These are phyloP conservation scores for Cruciata laevipes DNA, from an alignment of 257 asterid genomes.

Conservation along the genomic window DNA sequence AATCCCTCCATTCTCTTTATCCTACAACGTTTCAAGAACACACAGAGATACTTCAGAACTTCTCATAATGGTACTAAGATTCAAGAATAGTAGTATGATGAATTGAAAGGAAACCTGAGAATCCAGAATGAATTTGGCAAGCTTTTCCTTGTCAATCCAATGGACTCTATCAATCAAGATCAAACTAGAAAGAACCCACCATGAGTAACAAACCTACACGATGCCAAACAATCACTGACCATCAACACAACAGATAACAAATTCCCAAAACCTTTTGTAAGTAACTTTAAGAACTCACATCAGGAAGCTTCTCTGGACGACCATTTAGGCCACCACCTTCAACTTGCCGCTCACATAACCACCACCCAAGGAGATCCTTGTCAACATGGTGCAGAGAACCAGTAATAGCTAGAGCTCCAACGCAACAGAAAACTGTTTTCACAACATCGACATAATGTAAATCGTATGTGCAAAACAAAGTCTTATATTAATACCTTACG, in stretches of 20 bases:
- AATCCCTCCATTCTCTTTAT: slow-evolving; percentile 86
- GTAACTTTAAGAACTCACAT: slow-evolving; percentile 38
- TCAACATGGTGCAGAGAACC: slow-evolving; percentile 85
- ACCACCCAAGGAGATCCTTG: slow-evolving; percentile 98
- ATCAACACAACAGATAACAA: slow-evolving; percentile 6
- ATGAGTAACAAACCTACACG: slow-evolving; percentile 88
- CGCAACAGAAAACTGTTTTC: slow-evolving; percentile 77
- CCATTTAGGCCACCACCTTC: slow-evolving; percentile 94
- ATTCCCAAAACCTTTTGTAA: too few species aligned
- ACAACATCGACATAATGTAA: background rate
- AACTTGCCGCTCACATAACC: slow-evolving; percentile 93
- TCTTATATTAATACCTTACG: too few species aligned
- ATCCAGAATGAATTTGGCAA: slow-evolving; percentile 67
- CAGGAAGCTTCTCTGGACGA: slow-evolving; percentile 99
- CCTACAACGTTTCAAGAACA: slow-evolving; percentile 62
- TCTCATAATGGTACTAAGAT: too few species aligned
- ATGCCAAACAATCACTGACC: slow-evolving; percentile 11
- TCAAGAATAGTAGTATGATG: background rate
- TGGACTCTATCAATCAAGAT: slow-evolving; percentile 88
- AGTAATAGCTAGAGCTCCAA: slow-evolving; percentile 90
- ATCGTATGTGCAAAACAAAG: background rate
- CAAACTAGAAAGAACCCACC: slow-evolving; percentile 98
- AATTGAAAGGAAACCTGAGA: slow-evolving; percentile 55
- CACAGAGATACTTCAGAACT: background rate
- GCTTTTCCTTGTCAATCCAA: slow-evolving; percentile 85